These are phyloP conservation scores for Pulicaria dysenterica DNA, from an alignment of 129 eudicot genomes.

Conservation along the genomic window DNA sequence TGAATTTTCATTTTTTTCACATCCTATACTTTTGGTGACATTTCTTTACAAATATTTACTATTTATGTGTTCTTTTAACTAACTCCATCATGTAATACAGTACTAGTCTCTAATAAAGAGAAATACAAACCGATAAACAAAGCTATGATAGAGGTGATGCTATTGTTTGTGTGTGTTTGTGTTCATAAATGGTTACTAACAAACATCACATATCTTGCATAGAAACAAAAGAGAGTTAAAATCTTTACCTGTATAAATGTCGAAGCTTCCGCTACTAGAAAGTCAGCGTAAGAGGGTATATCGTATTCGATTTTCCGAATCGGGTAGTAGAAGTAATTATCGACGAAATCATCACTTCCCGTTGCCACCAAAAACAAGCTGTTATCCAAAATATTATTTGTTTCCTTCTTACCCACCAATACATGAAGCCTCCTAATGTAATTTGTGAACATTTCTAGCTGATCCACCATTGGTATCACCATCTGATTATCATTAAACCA, in stretches of 20 bases:
- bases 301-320: constrained; percentile 43
- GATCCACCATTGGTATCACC: constrained; percentile 61
- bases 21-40: too few relatives aligned
- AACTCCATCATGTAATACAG: too few relatives aligned
- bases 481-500: constrained; percentile 27
- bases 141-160: too few relatives aligned
- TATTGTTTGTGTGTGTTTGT: too few relatives aligned
- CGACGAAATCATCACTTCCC: constrained; percentile 69
- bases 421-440: constrained; percentile 50
- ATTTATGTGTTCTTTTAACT: too few relatives aligned
- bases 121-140: too few relatives aligned
- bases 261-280: constrained; percentile 50
- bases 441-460: constrained; percentile 54
- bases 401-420: constrained; percentile 46
- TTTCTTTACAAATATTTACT: too few relatives aligned
- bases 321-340: constrained; percentile 57
- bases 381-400: constrained; percentile 41
- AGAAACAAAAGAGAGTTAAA: constrained; percentile 4
- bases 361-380: constrained; percentile 50
- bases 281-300: constrained; percentile 47
- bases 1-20: too few relatives aligned
- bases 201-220: neutral
- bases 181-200: too few relatives aligned
- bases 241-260: constrained; percentile 53
- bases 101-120: too few relatives aligned